Base-by-base conservation (phyloP, 2,329 filamentous ascomycete genomes). In the Nemania abortiva region DNA sequence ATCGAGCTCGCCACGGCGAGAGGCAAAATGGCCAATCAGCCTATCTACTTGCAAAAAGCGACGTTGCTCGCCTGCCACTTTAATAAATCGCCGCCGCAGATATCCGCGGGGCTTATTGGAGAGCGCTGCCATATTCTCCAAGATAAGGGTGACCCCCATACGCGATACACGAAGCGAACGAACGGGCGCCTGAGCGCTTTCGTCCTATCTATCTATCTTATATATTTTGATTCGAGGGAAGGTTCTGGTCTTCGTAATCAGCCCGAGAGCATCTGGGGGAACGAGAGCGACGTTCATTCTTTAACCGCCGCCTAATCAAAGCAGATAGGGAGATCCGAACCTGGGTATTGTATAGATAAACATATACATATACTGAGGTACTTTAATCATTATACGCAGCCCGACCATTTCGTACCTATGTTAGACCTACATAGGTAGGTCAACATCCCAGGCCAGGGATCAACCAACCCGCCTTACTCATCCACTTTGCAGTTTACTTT, bases 21-120 rank as follows among this genome's bases (percentile, higher is more conserved):
- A 52, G n/a, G 20, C 37, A 10, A 22, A 22, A 20, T n/a, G 42
- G 55, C 66, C 66, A 65, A 68, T 68, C 61, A 56, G n/a, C 29
- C 29, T 31, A 42, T 27, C 29, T 29, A 47, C 54, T 49, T 67
- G 58, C 59, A 42, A 57, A 39, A 22, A 22, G 45, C 37, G 59
- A 58, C n/a, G 47, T 63, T 58, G 15, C 18, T 31, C 59, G 4
- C 45, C 24, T 54, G 18, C 29, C 5, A 42, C 24, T 34, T 29
- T 34, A 63, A 42, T 50, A 47, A 37, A 7, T 27, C 56, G 39
- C 24, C 27, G 24, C 22, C 50, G 37, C n/a, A 31, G 20, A 47
- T 54, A 31, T 22, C 53, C 18, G 53, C 31, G 18, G 18, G 15
- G 24, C 50, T 29, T n/a, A 22, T 56, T 56, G 53, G 53, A 39